Conservation (phyloP, 2,329 filamentous ascomycete genomes). For the Botryotinia globosa region DNA sequence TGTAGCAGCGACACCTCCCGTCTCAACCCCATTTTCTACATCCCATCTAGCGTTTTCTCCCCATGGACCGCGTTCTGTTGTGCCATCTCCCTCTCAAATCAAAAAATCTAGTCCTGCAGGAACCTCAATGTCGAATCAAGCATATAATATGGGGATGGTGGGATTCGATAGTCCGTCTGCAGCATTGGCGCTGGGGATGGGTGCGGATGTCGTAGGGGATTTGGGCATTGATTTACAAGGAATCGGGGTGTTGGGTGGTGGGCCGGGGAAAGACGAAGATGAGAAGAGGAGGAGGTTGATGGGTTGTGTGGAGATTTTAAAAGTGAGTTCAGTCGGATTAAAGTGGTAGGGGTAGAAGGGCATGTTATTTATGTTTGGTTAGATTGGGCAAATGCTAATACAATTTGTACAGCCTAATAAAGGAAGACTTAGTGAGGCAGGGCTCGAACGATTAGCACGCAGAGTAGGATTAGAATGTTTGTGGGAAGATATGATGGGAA, state of each 20-base stretch:
- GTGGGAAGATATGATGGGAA: conserved; percentile 53
- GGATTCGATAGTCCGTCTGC: conserved; percentile 64
- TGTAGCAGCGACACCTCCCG: conserved; percentile 56
- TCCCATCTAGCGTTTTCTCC: conserved; percentile 58
- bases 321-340: conserved; percentile 23
- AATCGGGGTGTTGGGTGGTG: conserved; percentile 25
- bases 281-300: conserved; percentile 47
- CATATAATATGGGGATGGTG: conserved; percentile 40
- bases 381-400: conserved; percentile 31
- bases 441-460: conserved; percentile 68
- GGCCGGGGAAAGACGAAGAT: conserved; percentile 46
- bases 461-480: conserved; percentile 64
- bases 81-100: conserved; percentile 61
- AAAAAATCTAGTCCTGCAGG: conserved; percentile 44
- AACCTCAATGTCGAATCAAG: conserved; percentile 48
- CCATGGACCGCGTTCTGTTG: conserved; percentile 44
- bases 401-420: conserved; percentile 42
- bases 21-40: conserved; percentile 63
- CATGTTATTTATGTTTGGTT: background rate
- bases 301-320: conserved; percentile 37
- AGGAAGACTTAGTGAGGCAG: conserved; percentile 69
- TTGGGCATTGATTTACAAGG: conserved; percentile 41
- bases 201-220: conserved; percentile 48
- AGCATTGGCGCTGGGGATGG: conserved; percentile 56
- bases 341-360: background rate